Percentiles rank a stretch among this genome's conserved stretches.
Evolutionary conservation across 1,284 basidiomycete genomes (phyloP).

Genomic region (Rhodotorula sp.): DNA sequence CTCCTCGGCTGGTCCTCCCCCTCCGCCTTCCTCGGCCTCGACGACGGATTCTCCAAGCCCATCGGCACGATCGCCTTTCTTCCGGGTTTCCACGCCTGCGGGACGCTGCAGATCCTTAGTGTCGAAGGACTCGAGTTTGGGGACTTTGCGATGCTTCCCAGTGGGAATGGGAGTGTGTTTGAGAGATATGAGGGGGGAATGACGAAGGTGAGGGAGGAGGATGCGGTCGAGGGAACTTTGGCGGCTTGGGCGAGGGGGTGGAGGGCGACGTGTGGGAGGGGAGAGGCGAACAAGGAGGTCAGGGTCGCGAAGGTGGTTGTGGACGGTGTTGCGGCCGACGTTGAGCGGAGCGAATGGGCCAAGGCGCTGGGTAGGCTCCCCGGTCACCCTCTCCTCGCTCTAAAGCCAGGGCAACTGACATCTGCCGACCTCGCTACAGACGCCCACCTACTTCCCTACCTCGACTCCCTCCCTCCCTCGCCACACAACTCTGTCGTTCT

Average conservation of each 20-base stretch:
- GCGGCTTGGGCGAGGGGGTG: constrained; percentile 15
- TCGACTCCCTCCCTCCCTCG: constrained; percentile 10
- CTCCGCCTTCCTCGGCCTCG: constrained; percentile 17
- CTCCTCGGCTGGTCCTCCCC: constrained; percentile 15
- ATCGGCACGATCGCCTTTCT: constrained; percentile 21
- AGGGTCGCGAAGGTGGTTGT: constrained; percentile 3
- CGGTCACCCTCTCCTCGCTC: not conserved
- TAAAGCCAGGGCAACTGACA: no score
- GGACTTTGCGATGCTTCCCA: constrained; percentile 9
- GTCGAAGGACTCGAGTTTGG: constrained; percentile 8
- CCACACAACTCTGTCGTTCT: constrained; percentile 22
- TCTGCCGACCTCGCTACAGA: not conserved
- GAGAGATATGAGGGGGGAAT: not conserved
- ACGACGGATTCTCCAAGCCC: constrained; percentile 4
- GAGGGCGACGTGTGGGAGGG: constrained; percentile 15
- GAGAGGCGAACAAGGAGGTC: constrained; percentile 21
- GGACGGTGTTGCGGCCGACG: not conserved
- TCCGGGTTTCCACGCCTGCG: constrained; percentile 21
- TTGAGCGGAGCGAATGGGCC: not conserved
- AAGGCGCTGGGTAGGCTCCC: constrained; percentile 3
- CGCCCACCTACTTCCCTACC: constrained; percentile 1
- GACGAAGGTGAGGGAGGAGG: not conserved
- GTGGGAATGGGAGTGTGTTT: not conserved
- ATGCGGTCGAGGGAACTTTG: constrained; percentile 15
- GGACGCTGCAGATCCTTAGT: constrained; percentile 10